Evolutionary conservation across 1,139 yeast species (phyloP).

Genomic region (Candida sanyaensis): DNA sequence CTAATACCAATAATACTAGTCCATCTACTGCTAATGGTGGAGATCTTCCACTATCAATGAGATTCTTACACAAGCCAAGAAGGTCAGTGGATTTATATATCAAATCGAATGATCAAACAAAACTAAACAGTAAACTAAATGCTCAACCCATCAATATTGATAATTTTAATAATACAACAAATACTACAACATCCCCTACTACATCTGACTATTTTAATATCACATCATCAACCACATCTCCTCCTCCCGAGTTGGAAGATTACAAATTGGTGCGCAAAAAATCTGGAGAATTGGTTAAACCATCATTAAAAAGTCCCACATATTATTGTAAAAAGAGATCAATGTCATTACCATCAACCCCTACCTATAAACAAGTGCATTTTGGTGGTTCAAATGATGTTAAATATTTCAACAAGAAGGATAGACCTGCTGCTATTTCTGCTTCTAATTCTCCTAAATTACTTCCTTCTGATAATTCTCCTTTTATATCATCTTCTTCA

Average conservation of each 20-base stretch:
- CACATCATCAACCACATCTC: not conserved
- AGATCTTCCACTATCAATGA: constrained; percentile 34
- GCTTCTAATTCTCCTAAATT: constrained; percentile 61
- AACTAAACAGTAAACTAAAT: constrained; percentile 32
- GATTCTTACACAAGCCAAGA: constrained; percentile 44
- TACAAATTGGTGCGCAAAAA: constrained; percentile 60
- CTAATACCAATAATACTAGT: not conserved
- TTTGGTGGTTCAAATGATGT: constrained; percentile 71
- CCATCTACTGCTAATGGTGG: constrained; percentile 8
- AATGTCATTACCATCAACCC: constrained; percentile 73
- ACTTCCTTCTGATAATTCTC: constrained; percentile 17
- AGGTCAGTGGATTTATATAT: constrained; percentile 34
- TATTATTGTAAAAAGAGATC: constrained; percentile 43
- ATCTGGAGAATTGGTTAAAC: constrained; percentile 78
- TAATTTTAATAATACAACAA: not conserved
- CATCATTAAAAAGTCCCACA: constrained; percentile 53
- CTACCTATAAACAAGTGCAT: constrained; percentile 73
- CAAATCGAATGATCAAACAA: constrained; percentile 37
- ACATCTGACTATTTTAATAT: constrained; percentile 10
- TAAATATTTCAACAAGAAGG: constrained; percentile 69
- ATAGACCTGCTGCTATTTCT: constrained; percentile 74
- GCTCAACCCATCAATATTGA: constrained; percentile 11
- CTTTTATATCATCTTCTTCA: constrained; percentile 8
- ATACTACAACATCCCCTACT: constrained; percentile 4
- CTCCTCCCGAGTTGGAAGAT: constrained; percentile 6